Percentiles rank a stretch among this genome's conserved stretches.
Conservation (phyloP, 371 early-diverging fungal genomes). For the Mucor racemosus region DNA sequence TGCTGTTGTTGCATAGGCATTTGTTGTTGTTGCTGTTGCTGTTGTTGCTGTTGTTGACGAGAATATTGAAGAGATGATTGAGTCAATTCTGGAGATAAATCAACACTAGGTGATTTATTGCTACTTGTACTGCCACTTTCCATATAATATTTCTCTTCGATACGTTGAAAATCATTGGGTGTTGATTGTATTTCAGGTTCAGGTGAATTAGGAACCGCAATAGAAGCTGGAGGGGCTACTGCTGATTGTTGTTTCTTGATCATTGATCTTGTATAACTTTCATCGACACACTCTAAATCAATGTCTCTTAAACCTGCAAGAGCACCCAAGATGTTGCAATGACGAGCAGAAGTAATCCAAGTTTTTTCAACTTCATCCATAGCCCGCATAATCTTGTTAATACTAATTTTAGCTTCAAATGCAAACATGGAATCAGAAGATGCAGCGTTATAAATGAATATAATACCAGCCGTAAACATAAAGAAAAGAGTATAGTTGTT, state of each 20-base stretch:
- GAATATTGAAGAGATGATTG: not conserved
- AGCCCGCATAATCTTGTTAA: slow-evolving; percentile 51
- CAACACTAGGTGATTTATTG: slow-evolving; percentile 16
- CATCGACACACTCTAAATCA: slow-evolving; percentile 39
- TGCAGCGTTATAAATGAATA: slow-evolving; percentile 50
- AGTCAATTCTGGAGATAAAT: slow-evolving; percentile 17
- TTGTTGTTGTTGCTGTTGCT: not conserved
- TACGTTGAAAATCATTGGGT: slow-evolving; percentile 10
- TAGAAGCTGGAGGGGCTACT: slow-evolving; percentile 21
- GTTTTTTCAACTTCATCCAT: slow-evolving; percentile 51
- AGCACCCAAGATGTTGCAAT: slow-evolving; percentile 52
- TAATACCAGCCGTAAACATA: slow-evolving; percentile 56
- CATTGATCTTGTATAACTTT: slow-evolving; percentile 25
- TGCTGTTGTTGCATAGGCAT: not conserved
- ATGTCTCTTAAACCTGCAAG: slow-evolving; percentile 54
- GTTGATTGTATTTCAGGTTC: slow-evolving; percentile 22
- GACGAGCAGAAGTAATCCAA: slow-evolving; percentile 51
- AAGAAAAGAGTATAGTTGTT: slow-evolving; percentile 50
- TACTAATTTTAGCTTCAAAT: slow-evolving; percentile 49
- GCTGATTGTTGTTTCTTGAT: slow-evolving; percentile 2
- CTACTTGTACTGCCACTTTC: slow-evolving; percentile 14
- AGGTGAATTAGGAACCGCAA: slow-evolving; percentile 46
- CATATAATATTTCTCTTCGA: slow-evolving; percentile 32
- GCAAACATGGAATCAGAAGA: slow-evolving; percentile 44
- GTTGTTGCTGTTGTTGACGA: not conserved